phyloP scores from a whole-genome alignment of 2,329 filamentous ascomycete species.

The Colletotrichum lupini region DNA sequence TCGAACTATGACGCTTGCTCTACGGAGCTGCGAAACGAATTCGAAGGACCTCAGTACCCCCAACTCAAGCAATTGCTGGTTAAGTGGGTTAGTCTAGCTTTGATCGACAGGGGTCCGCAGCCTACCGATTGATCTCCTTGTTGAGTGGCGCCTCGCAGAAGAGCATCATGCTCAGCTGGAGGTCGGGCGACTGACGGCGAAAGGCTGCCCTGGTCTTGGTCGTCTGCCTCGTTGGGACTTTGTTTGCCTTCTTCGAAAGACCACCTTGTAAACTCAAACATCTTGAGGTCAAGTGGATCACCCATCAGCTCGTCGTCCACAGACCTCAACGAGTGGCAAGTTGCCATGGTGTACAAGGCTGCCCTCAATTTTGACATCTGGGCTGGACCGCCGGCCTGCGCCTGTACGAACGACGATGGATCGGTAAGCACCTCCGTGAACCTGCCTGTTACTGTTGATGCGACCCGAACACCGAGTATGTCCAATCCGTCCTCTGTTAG shows the following conservation, averaged over 20 bases:
- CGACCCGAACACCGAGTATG: constrained; percentile 87
- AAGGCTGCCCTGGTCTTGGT: constrained; percentile 80
- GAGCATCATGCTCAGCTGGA: constrained; percentile 59
- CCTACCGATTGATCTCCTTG: constrained; percentile 42
- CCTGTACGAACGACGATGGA: constrained; percentile 65
- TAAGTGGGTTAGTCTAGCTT: constrained; percentile 33
- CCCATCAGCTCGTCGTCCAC: constrained; percentile 92
- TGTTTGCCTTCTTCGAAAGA: constrained; percentile 89
- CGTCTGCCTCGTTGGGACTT: constrained; percentile 69
- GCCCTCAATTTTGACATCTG: constrained; percentile 55
- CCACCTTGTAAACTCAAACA: constrained; percentile 98
- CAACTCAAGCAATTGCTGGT: constrained; percentile 76
- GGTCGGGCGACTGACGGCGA: constrained; percentile 91
- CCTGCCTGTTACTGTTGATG: constrained; percentile 67
- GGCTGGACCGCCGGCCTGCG: constrained; percentile 1
- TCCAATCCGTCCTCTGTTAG: constrained; percentile 96
- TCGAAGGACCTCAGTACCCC: constrained; percentile 94
- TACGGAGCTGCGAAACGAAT: constrained; percentile 90
- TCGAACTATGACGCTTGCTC: constrained; percentile 92
- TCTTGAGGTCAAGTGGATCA: constrained; percentile 95
- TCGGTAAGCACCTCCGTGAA: constrained; percentile 84
- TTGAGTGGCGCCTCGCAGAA: constrained; percentile 38
- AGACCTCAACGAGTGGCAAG: constrained; percentile 89
- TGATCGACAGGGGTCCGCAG: not conserved
- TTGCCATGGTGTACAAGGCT: constrained; percentile 94